Conservation (phyloP, 2,329 filamentous ascomycete genomes). For the Epichloe sp. region DNA sequence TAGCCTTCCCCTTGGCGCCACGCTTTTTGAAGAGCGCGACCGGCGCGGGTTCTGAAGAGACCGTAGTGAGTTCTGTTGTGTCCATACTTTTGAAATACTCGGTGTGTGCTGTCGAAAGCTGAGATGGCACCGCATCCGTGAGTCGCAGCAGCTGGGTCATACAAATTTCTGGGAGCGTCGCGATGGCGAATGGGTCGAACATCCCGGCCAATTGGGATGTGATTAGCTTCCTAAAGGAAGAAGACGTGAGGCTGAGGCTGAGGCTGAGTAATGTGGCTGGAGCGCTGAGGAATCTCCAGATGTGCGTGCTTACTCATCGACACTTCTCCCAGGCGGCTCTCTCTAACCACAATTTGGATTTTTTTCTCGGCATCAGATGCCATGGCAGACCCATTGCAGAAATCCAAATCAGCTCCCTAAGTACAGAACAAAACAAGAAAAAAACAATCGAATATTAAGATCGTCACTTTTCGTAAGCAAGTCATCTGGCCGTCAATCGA, state of each 20-base stretch:
- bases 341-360: too few species aligned
- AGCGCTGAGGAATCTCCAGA: too few species aligned
- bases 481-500: too few species aligned
- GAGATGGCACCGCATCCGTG: not conserved
- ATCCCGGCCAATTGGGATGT: not conserved
- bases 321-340: not conserved
- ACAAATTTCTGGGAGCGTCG: not conserved
- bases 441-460: too few species aligned
- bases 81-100: slow-evolving; percentile 1
- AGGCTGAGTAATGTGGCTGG: slow-evolving; percentile 1
- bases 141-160: not conserved
- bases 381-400: too few species aligned
- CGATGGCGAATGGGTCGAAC: not conserved
- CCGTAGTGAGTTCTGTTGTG: not conserved
- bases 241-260: not conserved
- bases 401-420: too few species aligned
- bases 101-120: not conserved
- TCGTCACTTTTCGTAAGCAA: too few species aligned
- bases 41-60: slow-evolving; percentile 20
- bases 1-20: slow-evolving; percentile 60
- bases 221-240: not conserved
- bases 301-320: not conserved
- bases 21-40: slow-evolving; percentile 78
- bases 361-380: too few species aligned
- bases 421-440: too few species aligned